A percentile compares a stretch with the other conserved stretches of the same genome.
Evolutionary conservation across 2,329 filamentous ascomycete species (phyloP).

Genomic region (Trichoderma sp.): DNA sequence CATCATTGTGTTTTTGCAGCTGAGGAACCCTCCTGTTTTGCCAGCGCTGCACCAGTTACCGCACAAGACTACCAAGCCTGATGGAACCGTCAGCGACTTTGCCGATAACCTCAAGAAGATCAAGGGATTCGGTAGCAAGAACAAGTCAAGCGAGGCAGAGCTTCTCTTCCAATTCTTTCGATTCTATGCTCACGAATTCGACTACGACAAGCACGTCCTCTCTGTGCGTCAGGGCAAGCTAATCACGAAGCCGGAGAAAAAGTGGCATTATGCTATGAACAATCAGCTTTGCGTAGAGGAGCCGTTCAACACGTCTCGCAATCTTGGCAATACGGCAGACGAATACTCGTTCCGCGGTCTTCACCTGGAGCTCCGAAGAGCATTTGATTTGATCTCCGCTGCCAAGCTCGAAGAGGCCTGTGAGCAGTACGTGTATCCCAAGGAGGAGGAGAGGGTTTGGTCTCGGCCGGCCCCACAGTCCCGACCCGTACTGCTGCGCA

Average conservation of each 20-base stretch:
- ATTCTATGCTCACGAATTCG: slow-evolving; percentile 88
- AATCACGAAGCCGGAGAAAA: slow-evolving; percentile 79
- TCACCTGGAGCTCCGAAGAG: slow-evolving; percentile 82
- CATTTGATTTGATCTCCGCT: slow-evolving; percentile 77
- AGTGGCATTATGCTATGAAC: slow-evolving; percentile 76
- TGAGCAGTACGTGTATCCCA: slow-evolving; percentile 83
- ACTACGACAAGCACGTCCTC: slow-evolving; percentile 80
- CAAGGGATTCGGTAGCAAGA: slow-evolving; percentile 69
- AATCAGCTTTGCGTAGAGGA: slow-evolving; percentile 94
- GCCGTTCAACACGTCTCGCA: slow-evolving; percentile 85
- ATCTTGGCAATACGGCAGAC: slow-evolving; percentile 93
- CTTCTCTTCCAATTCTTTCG: slow-evolving; percentile 96
- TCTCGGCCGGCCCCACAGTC: slow-evolving; percentile 55
- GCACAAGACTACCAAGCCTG: slow-evolving; percentile 48
- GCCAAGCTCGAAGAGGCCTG: slow-evolving; percentile 81
- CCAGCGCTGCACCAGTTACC: slow-evolving; percentile 75
- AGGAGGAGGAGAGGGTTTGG: slow-evolving; percentile 68
- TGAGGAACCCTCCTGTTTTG: slow-evolving; percentile 76
- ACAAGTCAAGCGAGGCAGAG: slow-evolving; percentile 77
- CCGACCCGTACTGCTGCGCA: slow-evolving; percentile 56
- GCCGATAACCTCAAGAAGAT: slow-evolving; percentile 80
- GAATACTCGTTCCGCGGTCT: slow-evolving; percentile 91
- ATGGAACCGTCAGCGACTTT: slow-evolving; percentile 72
- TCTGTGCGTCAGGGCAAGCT: slow-evolving; percentile 81
- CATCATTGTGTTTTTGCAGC: slow-evolving; percentile 94